phyloP scores from a whole-genome alignment of 1,284 basidiomycete species.

The Trichosporon inkin region DNA sequence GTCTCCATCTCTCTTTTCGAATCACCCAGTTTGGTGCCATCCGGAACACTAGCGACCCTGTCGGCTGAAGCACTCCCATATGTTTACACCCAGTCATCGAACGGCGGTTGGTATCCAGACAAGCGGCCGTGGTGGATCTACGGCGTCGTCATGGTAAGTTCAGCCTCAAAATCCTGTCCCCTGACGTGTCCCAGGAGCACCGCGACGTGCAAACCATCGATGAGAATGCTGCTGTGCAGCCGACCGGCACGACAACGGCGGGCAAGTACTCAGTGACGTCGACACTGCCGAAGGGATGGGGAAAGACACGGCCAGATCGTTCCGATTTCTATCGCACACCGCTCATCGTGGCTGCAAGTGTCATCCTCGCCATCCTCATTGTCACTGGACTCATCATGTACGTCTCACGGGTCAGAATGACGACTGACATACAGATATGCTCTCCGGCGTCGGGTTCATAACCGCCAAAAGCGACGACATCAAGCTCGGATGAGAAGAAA shows the following conservation, averaged over 20 bases:
- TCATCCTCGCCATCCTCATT: conserved; percentile 43
- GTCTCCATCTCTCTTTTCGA: conserved; percentile 2
- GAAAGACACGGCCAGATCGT: conserved; percentile 16
- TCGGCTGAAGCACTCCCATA: conserved; percentile 35
- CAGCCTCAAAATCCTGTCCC: not conserved
- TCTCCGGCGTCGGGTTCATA: conserved; percentile 41
- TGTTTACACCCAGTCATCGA: conserved; percentile 28
- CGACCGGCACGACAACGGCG: not conserved
- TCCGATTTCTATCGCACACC: conserved; percentile 46
- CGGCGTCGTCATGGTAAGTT: conserved; percentile 26
- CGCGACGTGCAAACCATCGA: not conserved
- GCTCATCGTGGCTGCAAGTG: conserved; percentile 44
- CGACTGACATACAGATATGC: conserved; percentile 18
- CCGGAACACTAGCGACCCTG: conserved; percentile 7
- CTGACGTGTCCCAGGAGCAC: conserved; percentile 2
- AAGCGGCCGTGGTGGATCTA: conserved; percentile 37
- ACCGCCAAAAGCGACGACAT: conserved; percentile 37
- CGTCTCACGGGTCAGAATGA: conserved; percentile 13
- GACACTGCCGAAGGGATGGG: conserved; percentile 15
- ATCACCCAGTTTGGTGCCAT: not conserved
- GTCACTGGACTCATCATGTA: conserved; percentile 42
- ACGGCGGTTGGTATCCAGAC: conserved; percentile 34
- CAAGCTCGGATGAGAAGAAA: conserved; percentile 39
- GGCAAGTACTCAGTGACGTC: not conserved
- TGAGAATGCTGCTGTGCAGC: not conserved